phyloP scores from a whole-genome alignment of 2,329 filamentous ascomycete genomes.

The Curvularia sp. region DNA sequence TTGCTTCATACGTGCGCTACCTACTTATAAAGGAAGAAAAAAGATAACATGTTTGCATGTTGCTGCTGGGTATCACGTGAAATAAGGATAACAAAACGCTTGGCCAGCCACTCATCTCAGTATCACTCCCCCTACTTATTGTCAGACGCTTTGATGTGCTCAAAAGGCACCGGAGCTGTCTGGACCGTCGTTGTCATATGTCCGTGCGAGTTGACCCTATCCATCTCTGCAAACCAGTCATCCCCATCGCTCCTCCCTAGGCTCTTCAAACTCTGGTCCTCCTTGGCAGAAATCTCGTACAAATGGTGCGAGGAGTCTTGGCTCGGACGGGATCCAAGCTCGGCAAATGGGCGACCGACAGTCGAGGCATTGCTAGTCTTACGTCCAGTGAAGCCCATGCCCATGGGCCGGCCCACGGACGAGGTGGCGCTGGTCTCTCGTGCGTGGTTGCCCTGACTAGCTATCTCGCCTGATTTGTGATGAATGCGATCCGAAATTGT shows the following conservation, averaged over 20 bases:
- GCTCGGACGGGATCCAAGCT: conserved; percentile 27
- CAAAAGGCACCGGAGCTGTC: conserved; percentile 11
- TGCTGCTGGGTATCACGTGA: conserved; percentile 17
- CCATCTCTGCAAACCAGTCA: conserved; percentile 31
- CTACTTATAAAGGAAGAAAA: conserved; percentile 4
- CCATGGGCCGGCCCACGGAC: conserved; percentile 19
- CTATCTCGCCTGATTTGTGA: conserved; percentile 7
- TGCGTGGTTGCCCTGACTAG: conserved; percentile 8
- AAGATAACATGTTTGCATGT: conserved; percentile 6
- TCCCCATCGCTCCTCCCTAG: conserved; percentile 18
- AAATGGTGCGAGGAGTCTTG: conserved; percentile 40
- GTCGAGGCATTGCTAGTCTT: conserved; percentile 22
- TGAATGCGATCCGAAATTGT: conserved; percentile 16
- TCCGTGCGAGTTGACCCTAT: conserved; percentile 20
- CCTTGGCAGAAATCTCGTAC: conserved; percentile 14
- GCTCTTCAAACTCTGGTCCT: conserved; percentile 6
- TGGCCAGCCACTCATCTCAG: not conserved
- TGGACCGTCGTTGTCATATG: conserved; percentile 23
- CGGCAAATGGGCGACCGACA: conserved; percentile 19
- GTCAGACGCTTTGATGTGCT: conserved; percentile 14
- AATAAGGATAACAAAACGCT: conserved; percentile 9
- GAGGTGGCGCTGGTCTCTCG: conserved; percentile 22
- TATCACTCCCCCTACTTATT: conserved; percentile 8
- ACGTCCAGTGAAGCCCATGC: conserved; percentile 21
- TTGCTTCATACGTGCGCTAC: conserved; percentile 3